Evolutionary conservation across 2,329 filamentous ascomycete genomes (phyloP), one percentile per base, ranked within the genome.

Genomic region (Apiospora rasikravindrae): DNA sequence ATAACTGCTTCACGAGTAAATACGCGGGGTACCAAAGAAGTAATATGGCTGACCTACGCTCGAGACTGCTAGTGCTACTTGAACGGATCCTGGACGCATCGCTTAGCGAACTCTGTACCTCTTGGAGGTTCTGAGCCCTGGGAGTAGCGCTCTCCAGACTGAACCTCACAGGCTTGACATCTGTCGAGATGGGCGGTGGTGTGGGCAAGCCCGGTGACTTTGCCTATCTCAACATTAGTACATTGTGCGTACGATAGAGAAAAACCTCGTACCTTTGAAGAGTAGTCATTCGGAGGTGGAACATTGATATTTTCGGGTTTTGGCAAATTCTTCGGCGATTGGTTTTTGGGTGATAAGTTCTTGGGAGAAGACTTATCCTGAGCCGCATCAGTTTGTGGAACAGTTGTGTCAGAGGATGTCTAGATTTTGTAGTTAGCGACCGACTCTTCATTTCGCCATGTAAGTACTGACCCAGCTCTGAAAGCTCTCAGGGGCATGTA

Each of bases 401-500:
- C 77, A 2, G 78, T 77, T 14, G 82, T 78, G 44, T 87, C 84
- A 69, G 81, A 81, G 10, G 84, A 84, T 57, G 83, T 81, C 87
- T 89, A 70, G 44, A 57, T 71, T 42, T 8, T n/a, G 47, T 80
- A 71, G 80, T 74, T 51, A 64, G 33, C 42, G 24, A 72, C 19
- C 26, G 37, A 33, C 24, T 69, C 57, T n/a, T 29, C 24, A 37
- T 13, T 4, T 26, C 70, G 24, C 29, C 29, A 49, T n/a, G 67
- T 57, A 51, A 40, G 19, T 24, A 71, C 42, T 69, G 81, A 96
- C 94, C 89, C 96, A 97, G 76, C 89, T 89, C 71, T 90, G 88
- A 82, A 96, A 98, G 74, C 92, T 94, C 75, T 94, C 88, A 0
- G 95, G 95, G 22, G 94, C 94, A 85, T 98, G 95, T 76, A 98